These are phyloP conservation scores for Erodium moschatum DNA, from an alignment of 441 rosid species.

Conservation along the genomic window DNA sequence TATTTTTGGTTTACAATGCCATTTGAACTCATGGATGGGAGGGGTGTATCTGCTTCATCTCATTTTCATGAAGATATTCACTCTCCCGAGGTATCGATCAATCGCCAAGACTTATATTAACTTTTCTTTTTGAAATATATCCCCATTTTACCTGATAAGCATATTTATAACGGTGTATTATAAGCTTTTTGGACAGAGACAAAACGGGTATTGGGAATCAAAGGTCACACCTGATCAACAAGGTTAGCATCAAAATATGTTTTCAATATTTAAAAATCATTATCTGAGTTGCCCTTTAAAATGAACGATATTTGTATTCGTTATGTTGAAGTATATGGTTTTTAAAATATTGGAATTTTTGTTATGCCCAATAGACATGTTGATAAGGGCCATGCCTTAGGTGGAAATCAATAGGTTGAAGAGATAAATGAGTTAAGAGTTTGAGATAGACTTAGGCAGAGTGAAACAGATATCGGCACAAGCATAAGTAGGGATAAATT, in stretches of 20 bases:
- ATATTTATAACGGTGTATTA: neutral
- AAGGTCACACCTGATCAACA: constrained; percentile 42
- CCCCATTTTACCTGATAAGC: neutral
- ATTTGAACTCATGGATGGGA: constrained; percentile 53
- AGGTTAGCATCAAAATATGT: constrained; percentile 31
- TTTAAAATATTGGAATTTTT: too few relatives aligned
- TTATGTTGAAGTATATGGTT: too few relatives aligned
- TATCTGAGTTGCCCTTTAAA: too few relatives aligned
- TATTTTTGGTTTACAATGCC: constrained; percentile 38
- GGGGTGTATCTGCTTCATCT: constrained; percentile 28
- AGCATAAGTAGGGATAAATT: too few relatives aligned
- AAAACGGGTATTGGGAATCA: constrained; percentile 51
- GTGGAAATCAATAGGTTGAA: too few relatives aligned
- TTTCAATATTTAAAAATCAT: too few relatives aligned
- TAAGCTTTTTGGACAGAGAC: constrained; percentile 43
- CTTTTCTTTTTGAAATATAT: neutral
- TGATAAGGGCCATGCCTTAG: too few relatives aligned
- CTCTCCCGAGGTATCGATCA: constrained; percentile 38
- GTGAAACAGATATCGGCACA: too few relatives aligned
- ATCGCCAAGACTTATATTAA: neutral
- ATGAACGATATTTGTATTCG: too few relatives aligned
- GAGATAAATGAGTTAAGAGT: too few relatives aligned
- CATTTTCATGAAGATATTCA: constrained; percentile 26
- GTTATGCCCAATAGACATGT: too few relatives aligned
- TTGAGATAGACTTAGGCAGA: too few relatives aligned